phyloP scores from a whole-genome alignment of 1,284 basidiomycete genomes.

The Sanguinoderma infundibulare region DNA sequence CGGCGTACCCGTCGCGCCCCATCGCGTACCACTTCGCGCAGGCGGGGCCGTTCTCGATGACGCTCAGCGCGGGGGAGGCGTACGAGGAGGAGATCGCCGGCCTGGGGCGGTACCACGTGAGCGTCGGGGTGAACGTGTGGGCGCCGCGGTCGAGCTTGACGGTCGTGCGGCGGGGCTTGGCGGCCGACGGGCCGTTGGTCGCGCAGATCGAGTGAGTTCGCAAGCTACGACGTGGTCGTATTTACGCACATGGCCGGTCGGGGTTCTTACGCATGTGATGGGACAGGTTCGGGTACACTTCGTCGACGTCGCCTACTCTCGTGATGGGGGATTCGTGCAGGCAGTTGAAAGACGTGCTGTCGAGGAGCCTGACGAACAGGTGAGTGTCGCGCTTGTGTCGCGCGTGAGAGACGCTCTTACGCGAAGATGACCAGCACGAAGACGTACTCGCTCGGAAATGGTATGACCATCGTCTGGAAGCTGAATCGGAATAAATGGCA shows the following conservation, averaged over 20 bases:
- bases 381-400: slow-evolving; percentile 8
- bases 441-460: slow-evolving; percentile 27
- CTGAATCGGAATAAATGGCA: slow-evolving; percentile 28
- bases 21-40: slow-evolving; percentile 30
- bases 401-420: neutral
- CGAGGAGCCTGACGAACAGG: slow-evolving; percentile 28
- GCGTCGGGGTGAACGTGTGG: slow-evolving; percentile 33
- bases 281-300: slow-evolving; percentile 23
- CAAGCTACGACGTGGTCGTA: neutral
- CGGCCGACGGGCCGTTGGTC: slow-evolving; percentile 27
- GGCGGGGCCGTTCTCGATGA: slow-evolving; percentile 32
- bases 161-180: slow-evolving; percentile 27
- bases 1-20: slow-evolving; percentile 18
- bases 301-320: slow-evolving; percentile 23
- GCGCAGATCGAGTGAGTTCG: slow-evolving; percentile 33
- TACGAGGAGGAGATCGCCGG: slow-evolving; percentile 7
- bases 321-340: slow-evolving; percentile 24
- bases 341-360: slow-evolving; percentile 27
- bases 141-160: slow-evolving; percentile 31
- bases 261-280: neutral
- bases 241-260: too few relatives aligned
- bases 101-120: slow-evolving; percentile 27
- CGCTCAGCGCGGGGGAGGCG: slow-evolving; percentile 21
- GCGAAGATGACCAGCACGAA: slow-evolving; percentile 19
- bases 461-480: slow-evolving; percentile 31